A percentile compares a stretch with the other conserved stretches of the same genome.
Conservation (phyloP, 148 eudicot genomes). For the Rhododendron williamsianum region DNA sequence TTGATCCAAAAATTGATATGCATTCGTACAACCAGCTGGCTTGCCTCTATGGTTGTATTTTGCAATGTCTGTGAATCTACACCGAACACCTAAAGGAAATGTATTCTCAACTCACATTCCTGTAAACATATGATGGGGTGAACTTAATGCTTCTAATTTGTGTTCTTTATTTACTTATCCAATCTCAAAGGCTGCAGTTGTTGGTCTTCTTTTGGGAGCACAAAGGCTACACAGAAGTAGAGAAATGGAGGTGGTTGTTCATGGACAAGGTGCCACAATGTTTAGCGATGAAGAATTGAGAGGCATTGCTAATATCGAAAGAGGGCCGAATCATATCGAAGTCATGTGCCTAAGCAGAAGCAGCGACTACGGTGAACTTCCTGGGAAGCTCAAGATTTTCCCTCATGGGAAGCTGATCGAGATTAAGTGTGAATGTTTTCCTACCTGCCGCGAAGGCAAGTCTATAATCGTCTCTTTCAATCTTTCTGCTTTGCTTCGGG, state of each 20-base stretch:
- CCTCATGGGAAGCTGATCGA: not conserved
- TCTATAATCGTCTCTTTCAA: not conserved
- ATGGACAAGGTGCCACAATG: not conserved
- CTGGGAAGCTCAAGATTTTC: conserved; percentile 1
- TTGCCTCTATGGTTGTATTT: no score
- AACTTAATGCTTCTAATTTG: no score
- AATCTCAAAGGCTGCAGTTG: not conserved
- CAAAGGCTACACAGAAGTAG: not conserved
- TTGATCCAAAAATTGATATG: no score
- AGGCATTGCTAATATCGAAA: not conserved
- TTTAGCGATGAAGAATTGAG: not conserved
- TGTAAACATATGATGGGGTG: no score
- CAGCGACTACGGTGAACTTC: not conserved
- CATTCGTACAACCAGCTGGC: no score
- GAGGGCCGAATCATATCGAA: not conserved
- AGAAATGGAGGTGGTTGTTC: not conserved
- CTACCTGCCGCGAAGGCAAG: not conserved
- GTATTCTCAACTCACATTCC: no score
- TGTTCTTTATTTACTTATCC: no score
- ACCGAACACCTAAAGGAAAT: no score
- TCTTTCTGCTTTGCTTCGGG: not conserved
- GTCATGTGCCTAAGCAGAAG: not conserved
- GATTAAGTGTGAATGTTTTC: not conserved
- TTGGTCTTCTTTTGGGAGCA: not conserved
- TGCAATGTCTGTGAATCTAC: no score